These are phyloP conservation scores for Cordia subcordata DNA, from an alignment of 257 asterid species.

Conservation along the genomic window DNA sequence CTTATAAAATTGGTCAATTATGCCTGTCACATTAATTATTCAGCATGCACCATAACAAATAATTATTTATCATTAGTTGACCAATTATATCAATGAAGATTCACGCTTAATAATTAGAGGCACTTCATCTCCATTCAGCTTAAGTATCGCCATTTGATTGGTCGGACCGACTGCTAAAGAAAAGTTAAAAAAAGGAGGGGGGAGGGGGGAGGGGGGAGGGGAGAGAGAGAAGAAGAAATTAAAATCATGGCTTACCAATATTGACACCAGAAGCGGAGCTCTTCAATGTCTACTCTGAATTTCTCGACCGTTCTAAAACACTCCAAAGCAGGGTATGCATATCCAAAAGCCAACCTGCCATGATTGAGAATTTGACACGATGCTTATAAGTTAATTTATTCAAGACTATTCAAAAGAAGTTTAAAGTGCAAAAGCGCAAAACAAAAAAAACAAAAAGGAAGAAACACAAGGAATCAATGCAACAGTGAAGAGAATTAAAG, in stretches of 20 bases:
- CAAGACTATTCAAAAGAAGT: conserved; percentile 10
- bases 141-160: too few relatives aligned
- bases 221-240: too few relatives aligned
- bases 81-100: too few relatives aligned
- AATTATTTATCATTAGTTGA: too few relatives aligned
- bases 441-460: conserved; percentile 10
- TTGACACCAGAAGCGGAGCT: conserved; percentile 87
- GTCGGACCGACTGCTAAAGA: too few relatives aligned
- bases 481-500: conserved; percentile 8
- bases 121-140: too few relatives aligned
- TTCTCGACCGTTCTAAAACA: conserved; percentile 77
- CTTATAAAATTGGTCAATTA: neutral
- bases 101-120: too few relatives aligned
- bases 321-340: conserved; percentile 87
- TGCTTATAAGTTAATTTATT: neutral
- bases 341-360: conserved; percentile 74
- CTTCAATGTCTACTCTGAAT: conserved; percentile 60
- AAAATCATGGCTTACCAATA: conserved; percentile 52
- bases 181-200: too few relatives aligned
- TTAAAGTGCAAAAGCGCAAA: conserved; percentile 4
- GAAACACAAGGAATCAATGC: conserved; percentile 26
- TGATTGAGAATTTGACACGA: neutral
- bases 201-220: too few relatives aligned
- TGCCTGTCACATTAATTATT: too few relatives aligned
- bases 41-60: too few relatives aligned